A percentile compares a stretch with the other conserved stretches of the same genome.
Evolutionary conservation across 2,329 filamentous ascomycete genomes (phyloP).

Genomic region (Pseudomassariella vexata): DNA sequence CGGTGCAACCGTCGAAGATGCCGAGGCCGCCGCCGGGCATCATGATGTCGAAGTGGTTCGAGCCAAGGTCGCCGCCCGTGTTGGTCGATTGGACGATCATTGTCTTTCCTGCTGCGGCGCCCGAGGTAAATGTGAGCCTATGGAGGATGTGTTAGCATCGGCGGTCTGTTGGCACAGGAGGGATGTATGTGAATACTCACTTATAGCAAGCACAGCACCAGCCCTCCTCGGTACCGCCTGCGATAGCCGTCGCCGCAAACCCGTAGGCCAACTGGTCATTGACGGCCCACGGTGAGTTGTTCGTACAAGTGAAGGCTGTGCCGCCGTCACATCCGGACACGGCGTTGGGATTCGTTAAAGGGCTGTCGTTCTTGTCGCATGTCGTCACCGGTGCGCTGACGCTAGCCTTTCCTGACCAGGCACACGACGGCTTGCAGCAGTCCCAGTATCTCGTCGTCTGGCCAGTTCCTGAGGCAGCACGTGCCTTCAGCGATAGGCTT

Average conservation of each 20-base stretch:
- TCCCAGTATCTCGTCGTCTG: conserved; percentile 35
- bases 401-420: conserved; percentile 40
- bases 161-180: not conserved
- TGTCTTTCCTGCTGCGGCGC: conserved; percentile 42
- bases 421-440: conserved; percentile 53
- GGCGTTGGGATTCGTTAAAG: conserved; percentile 33
- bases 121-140: conserved; percentile 27
- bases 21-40: conserved; percentile 44
- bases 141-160: not conserved
- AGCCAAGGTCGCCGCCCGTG: conserved; percentile 44
- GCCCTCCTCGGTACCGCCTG: conserved; percentile 35
- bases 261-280: conserved; percentile 47
- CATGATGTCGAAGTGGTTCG: conserved; percentile 47
- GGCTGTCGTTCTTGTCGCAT: conserved; percentile 39
- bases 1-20: conserved; percentile 37
- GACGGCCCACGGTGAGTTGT: conserved; percentile 47
- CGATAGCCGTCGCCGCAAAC: conserved; percentile 45
- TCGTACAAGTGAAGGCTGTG: conserved; percentile 43
- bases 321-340: conserved; percentile 43
- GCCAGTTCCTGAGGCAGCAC: conserved; percentile 15
- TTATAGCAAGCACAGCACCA: conserved; percentile 55
- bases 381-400: conserved; percentile 34
- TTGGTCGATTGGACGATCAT: conserved; percentile 55
- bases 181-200: conserved; percentile 13
- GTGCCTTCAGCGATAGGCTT: too few relatives aligned